phyloP scores from a whole-genome alignment of 179 eudicot genomes.

The Heliamphora pulchella region DNA sequence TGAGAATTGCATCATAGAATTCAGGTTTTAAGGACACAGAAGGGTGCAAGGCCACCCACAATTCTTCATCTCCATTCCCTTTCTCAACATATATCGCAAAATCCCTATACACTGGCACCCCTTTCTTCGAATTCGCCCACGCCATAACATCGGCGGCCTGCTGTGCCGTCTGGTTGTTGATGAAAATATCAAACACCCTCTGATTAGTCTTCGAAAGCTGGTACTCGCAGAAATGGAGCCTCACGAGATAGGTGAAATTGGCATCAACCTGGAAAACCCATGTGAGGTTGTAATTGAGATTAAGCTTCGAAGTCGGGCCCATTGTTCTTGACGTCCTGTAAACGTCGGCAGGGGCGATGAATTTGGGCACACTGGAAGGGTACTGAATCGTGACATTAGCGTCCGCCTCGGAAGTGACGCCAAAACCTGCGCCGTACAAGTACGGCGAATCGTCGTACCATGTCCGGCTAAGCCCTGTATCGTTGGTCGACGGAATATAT shows the following conservation, averaged over 20 bases:
- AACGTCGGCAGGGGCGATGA: slow-evolving; percentile 49
- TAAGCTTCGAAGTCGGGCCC: slow-evolving; percentile 49
- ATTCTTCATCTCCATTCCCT: slow-evolving; percentile 19
- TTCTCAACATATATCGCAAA: slow-evolving; percentile 32
- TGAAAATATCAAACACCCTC: slow-evolving; percentile 52
- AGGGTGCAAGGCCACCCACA: slow-evolving; percentile 42
- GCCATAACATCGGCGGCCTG: slow-evolving; percentile 53
- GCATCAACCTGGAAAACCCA: slow-evolving; percentile 58
- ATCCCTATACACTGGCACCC: slow-evolving; percentile 52
- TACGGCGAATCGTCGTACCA: slow-evolving; percentile 78
- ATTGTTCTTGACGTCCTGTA: slow-evolving; percentile 57
- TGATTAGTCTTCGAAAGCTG: slow-evolving; percentile 37
- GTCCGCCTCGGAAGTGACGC: slow-evolving; percentile 39
- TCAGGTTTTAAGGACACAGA: slow-evolving; percentile 29
- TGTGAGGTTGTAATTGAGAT: slow-evolving; percentile 54
- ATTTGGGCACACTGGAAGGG: slow-evolving; percentile 18
- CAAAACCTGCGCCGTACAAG: slow-evolving; percentile 39
- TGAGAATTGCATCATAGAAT: slow-evolving; percentile 49
- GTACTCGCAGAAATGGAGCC: slow-evolving; percentile 73
- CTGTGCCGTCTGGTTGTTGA: slow-evolving; percentile 54
- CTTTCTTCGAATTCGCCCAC: slow-evolving; percentile 39
- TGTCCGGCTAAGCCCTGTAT: slow-evolving; percentile 45
- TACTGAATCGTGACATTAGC: slow-evolving; percentile 29
- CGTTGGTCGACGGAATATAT: slow-evolving; percentile 38
- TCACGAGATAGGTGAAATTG: slow-evolving; percentile 45